Base-by-base conservation (phyloP, 176 grass and related monocot genomes). In the Triticum timopheevii region DNA sequence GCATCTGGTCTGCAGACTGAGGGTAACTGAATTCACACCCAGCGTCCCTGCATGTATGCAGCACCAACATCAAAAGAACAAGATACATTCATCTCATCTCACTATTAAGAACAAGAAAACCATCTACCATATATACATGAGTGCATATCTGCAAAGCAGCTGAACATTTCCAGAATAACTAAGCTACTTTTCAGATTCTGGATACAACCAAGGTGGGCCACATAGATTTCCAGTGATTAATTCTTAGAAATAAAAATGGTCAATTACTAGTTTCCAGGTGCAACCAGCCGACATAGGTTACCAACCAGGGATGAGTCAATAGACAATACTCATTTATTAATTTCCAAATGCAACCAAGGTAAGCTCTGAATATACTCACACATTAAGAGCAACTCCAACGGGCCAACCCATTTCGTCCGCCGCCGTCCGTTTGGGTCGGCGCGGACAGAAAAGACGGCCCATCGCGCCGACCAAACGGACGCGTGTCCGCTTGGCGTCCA, bases 1-100 rank as follows among this genome's bases (percentile, higher is more conserved):
- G 83, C 90, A 93, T 94, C 50, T 94, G 92, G 78, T 91, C 83
- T 38, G 77, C 82, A 80, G 73, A 83, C 56, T 36, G 20, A 8
- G 84, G 86, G 74, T 88, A 71, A 74, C 87, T 83, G 61, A 88
- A 91, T 73, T 75, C 54, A 25, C 75, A 86, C 49, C 78, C 81
- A 64, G 83, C 23, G 62, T 94, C 82, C 73, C 93, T 95, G 73
- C 80, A 75, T 24, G 87, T 36, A 50, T 54, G 23, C 68, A 84
- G 34, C 68, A 80, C 25, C 23, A 73, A 49, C 42, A 7, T 58
- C 1, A 52, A 65, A 82, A 73, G 13, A 61, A 74, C n/a, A 76
- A 31, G 45, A 73, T 34, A 65, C 2, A 63, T 39, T 72, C 49
- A 70, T 61, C 50, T 20, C 33, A 61, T 76, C 15, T 35, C 39